Evolutionary conservation across 495 filamentous ascomycete species (phyloP).

Genomic region (Xylaria nigripes): DNA sequence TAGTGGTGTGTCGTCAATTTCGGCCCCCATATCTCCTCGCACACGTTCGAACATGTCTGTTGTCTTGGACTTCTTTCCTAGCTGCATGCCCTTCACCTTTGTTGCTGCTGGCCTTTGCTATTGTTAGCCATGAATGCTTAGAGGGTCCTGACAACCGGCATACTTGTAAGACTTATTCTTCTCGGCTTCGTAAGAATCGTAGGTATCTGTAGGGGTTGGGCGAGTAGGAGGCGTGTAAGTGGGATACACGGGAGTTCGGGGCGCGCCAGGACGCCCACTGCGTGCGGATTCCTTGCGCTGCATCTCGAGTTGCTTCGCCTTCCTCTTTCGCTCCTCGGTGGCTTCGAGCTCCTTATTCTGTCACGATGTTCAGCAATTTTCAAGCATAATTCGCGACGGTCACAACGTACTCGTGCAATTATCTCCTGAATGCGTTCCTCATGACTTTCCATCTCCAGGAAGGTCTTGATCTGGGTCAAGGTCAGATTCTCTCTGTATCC

Average conservation of each 20-base stretch:
- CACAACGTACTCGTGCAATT: slow-evolving; percentile 66
- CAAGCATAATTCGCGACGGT: neutral
- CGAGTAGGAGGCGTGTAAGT: slow-evolving; percentile 78
- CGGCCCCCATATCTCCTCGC: slow-evolving; percentile 75
- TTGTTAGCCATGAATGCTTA: slow-evolving; percentile 15
- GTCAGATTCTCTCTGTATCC: slow-evolving; percentile 95
- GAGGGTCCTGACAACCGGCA: slow-evolving; percentile 14
- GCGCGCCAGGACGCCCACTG: slow-evolving; percentile 43
- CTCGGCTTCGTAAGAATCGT: slow-evolving; percentile 89
- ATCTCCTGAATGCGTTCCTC: slow-evolving; percentile 98
- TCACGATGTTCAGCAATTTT: slow-evolving; percentile 23
- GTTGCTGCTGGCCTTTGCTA: slow-evolving; percentile 47
- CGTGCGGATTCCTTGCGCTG: slow-evolving; percentile 84
- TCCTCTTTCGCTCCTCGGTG: slow-evolving; percentile 92
- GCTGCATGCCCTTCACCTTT: slow-evolving; percentile 95
- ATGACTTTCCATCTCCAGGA: slow-evolving; percentile 97
- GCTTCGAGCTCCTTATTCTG: slow-evolving; percentile 98
- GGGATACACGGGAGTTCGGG: slow-evolving; percentile 72
- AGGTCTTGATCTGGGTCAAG: slow-evolving; percentile 92
- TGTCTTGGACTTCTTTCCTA: slow-evolving; percentile 95
- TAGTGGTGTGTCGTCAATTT: slow-evolving; percentile 67
- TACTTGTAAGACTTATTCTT: slow-evolving; percentile 86
- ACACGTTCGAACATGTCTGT: slow-evolving; percentile 95
- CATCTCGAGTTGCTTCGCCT: slow-evolving; percentile 96
- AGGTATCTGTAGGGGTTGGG: slow-evolving; percentile 66